Base-by-base conservation (phyloP, 2,329 filamentous ascomycete genomes). In the Xylariaceae sp. region DNA sequence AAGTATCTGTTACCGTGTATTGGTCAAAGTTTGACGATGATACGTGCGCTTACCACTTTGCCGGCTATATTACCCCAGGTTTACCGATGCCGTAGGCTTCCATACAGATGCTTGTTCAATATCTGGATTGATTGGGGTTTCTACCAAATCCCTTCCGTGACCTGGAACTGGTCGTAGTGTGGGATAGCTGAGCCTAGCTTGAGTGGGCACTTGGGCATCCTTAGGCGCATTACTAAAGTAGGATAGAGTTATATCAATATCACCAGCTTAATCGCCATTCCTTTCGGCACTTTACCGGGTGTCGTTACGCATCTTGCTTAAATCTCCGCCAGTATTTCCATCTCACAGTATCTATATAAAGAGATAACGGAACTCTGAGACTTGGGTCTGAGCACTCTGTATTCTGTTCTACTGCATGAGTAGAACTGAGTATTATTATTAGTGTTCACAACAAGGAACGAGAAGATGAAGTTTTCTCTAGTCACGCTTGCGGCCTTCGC, bases 391-490 rank as follows among this genome's bases (percentile, higher is more conserved):
- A 37, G 14, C 32, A 7, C 14, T 4, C 32, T 37, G 3, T 37
- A 16, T 37, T 37, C 3, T 37, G 12, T 10, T 16, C 12, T 10
- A 37, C 12, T 9, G 23, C 23, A 26, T 4, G 14, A 3, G 12
- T 7, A 37, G 32, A 12, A 3, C 32, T 37, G 32, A 10, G 32
- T 37, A 12, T 40, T 7, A 40, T 26, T 26, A 26, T 26, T 26
- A 19, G 26, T 40, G n/a, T n/a, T n/a, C 48, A 40, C 46, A 20
- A 20, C 21, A 54, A 45, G n/a, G 41, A 43, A 20, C 54, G 50
- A 49, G 64, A 68, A 56, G 50, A 77, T 77, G 74, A 76, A 75
- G 70, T 64, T 74, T 62, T 74, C 72, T 20, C 46, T 72, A 29
- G 52, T 70, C 16, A 63, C 70, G 20, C 54, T 71, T 43, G 62